Percentiles rank a stretch among this genome's conserved stretches.
Evolutionary conservation across 345 rosid genomes (phyloP).

Genomic region (Jatropha curcas): DNA sequence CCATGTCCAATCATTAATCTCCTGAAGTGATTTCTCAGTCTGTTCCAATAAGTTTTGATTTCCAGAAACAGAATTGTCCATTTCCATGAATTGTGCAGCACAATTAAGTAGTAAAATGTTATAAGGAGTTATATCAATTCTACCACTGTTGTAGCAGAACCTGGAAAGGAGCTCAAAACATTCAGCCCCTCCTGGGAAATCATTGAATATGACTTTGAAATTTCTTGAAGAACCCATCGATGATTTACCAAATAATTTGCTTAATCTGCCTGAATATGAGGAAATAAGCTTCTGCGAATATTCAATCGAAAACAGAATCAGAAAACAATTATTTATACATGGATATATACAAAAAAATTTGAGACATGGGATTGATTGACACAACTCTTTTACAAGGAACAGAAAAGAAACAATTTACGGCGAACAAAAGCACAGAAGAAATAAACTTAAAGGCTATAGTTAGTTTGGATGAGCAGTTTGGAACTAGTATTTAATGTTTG

Average conservation of each 20-base stretch:
- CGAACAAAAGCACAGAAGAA: background rate
- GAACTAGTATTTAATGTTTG: no score
- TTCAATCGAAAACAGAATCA: slow-evolving; percentile 14
- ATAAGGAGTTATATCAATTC: slow-evolving; percentile 46
- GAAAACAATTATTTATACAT: background rate
- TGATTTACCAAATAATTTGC: slow-evolving; percentile 66
- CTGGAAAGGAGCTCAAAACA: slow-evolving; percentile 71
- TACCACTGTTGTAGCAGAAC: slow-evolving; percentile 78
- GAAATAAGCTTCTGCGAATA: slow-evolving; percentile 64
- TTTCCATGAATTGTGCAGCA: slow-evolving; percentile 82
- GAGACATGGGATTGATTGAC: background rate
- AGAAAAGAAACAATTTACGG: background rate
- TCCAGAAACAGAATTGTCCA: slow-evolving; percentile 39
- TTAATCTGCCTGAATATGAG: slow-evolving; percentile 58
- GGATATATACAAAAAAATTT: no score
- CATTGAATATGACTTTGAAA: slow-evolving; percentile 76
- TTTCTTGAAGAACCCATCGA: slow-evolving; percentile 40
- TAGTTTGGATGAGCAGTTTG: no score
- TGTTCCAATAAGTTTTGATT: slow-evolving; percentile 46
- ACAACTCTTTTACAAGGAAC: background rate
- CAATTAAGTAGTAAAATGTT: slow-evolving; percentile 56
- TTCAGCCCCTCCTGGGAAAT: slow-evolving; percentile 82
- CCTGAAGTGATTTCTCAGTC: slow-evolving; percentile 65
- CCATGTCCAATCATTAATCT: slow-evolving; percentile 74
- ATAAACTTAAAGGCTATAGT: background rate